Base-by-base conservation (phyloP, 148 eudicot species). In the Dysphania ambrosioides region DNA sequence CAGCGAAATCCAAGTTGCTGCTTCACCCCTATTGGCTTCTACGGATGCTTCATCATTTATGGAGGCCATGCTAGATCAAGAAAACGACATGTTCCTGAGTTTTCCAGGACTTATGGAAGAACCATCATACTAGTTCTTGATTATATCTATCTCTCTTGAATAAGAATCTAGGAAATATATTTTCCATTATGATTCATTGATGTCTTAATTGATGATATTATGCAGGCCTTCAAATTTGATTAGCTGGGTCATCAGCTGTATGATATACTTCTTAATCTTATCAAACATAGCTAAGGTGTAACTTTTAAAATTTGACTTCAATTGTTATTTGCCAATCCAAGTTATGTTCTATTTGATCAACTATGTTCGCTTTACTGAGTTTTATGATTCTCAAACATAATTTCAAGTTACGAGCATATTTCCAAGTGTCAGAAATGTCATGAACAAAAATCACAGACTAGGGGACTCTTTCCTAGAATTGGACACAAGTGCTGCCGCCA, bases 101-200 rank as follows among this genome's bases (percentile, higher is more conserved):
- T 81, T 88, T 59, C 84, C 93, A 57, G 85, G 86, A 34, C 83
- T 89, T 24, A 75, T 83, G 70, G 97, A 88, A 70, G 97, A 89
- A 27, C 85, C 88, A 38, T 84, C 83, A 76, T 84, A 85, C 85
- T 85, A 74, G 72, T 2, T 62, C 11, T 59, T 27, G 12, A 15
- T 72, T n/a, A n/a, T 29, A 24, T 27, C 6, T 1, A 10, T 8
- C 30, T 44, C 4, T 1, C 27, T 27, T 2, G 38, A 32, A 44
- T 62, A 66, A 64, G 38, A 72, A 30, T 16, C 6, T 2, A 59
- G 51, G 8, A 21, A 19, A 42, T 34, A 3, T 56, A n/a, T 11
- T 71, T 62, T 49, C 29, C 9, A 24, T 27, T 36, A 72, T 57
- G 53, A 68, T 67, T 40, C 71, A 29, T 75, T 76, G 73, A 42